These are phyloP conservation scores for Monascus purpureus DNA, from an alignment of 495 filamentous ascomycete genomes.

Conservation along the genomic window DNA sequence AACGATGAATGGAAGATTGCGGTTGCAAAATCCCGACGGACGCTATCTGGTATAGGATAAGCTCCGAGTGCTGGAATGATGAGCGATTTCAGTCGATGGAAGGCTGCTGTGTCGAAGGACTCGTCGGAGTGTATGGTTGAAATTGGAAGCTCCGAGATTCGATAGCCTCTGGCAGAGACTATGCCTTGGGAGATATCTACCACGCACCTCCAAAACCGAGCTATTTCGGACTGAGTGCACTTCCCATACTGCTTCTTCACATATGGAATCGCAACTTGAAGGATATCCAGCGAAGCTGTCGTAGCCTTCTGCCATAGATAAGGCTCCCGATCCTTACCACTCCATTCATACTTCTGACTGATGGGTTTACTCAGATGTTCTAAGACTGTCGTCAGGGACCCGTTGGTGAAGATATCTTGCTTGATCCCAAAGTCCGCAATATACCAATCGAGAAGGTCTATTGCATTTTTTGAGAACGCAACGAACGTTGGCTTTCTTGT, in stretches of 20 bases:
- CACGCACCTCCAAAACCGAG: conserved; percentile 27
- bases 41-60: conserved; percentile 45
- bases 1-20: conserved; percentile 74
- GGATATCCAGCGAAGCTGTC: conserved; percentile 48
- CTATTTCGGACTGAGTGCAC: conserved; percentile 15
- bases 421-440: conserved; percentile 48
- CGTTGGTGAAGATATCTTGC: conserved; percentile 48
- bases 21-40: conserved; percentile 55
- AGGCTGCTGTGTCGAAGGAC: conserved; percentile 65
- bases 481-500: conserved; percentile 57
- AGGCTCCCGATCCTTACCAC: conserved; percentile 41
- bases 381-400: conserved; percentile 44
- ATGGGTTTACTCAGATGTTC: conserved; percentile 54
- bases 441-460: conserved; percentile 52
- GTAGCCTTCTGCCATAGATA: conserved; percentile 72
- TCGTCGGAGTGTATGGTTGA: conserved; percentile 33
- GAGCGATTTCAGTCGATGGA: conserved; percentile 50
- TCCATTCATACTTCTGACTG: conserved; percentile 57
- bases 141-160: conserved; percentile 14
- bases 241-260: conserved; percentile 34
- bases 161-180: conserved; percentile 23
- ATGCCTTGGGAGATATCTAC: conserved; percentile 27
- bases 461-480: conserved; percentile 67
- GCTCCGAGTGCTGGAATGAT: conserved; percentile 64
- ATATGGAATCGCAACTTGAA: conserved; percentile 51